A percentile compares a stretch with the other conserved stretches of the same genome.
phyloP scores from a whole-genome alignment of 2,329 filamentous ascomycete species.

The Zymoseptoria brevis region DNA sequence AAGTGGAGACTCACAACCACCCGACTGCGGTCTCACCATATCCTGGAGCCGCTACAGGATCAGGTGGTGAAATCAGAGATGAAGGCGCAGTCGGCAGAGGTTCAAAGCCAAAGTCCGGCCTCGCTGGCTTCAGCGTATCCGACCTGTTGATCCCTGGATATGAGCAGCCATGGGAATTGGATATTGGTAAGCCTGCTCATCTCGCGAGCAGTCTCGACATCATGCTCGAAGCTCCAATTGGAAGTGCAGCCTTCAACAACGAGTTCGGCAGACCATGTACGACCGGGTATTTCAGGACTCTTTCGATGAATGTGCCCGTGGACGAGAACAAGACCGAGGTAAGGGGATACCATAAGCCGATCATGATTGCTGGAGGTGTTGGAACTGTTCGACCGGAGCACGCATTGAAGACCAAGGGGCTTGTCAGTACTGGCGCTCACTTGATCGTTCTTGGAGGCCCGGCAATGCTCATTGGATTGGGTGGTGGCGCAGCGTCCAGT shows the following conservation, averaged over 20 bases:
- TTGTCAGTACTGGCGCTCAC: conserved; percentile 80
- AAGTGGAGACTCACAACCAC: conserved; percentile 98
- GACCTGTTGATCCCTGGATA: conserved; percentile 83
- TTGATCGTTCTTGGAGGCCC: conserved; percentile 90
- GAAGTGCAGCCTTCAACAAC: conserved; percentile 93
- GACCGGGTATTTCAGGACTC: conserved; percentile 82
- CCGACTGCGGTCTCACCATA: conserved; percentile 93
- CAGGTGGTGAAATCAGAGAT: conserved; percentile 90
- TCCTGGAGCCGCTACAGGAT: conserved; percentile 87
- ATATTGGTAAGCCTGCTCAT: conserved; percentile 82
- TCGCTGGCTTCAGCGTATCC: conserved; percentile 90
- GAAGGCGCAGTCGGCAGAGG: conserved; percentile 91
- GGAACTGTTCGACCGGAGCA: conserved; percentile 87
- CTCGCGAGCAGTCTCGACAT: conserved; percentile 93
- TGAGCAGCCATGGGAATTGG: conserved; percentile 78
- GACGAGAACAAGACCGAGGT: conserved; percentile 59
- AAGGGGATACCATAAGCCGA: conserved; percentile 94
- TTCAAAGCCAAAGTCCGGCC: conserved; percentile 84
- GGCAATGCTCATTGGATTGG: conserved; percentile 94
- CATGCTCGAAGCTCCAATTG: conserved; percentile 94
- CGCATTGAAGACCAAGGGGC: conserved; percentile 71
- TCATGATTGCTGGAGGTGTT: conserved; percentile 94
- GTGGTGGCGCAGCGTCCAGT: conserved; percentile 89
- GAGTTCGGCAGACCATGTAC: conserved; percentile 90
- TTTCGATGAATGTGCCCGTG: conserved; percentile 62